Evolutionary conservation across 2,329 filamentous ascomycete species (phyloP).

Genomic region (Cercospora beticola): DNA sequence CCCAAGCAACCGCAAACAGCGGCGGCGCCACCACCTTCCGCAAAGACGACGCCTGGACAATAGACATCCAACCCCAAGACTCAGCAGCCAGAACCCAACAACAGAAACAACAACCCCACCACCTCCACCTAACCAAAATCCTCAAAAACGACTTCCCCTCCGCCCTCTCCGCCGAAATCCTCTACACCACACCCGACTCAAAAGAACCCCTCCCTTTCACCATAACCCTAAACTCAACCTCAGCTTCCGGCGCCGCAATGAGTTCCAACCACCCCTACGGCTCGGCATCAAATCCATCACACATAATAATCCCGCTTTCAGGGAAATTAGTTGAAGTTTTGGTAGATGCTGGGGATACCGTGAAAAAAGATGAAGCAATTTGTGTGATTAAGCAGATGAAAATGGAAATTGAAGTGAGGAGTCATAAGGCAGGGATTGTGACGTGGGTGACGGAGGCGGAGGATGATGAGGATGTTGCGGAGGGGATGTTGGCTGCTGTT

Average conservation of each 20-base stretch:
- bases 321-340: constrained; percentile 61
- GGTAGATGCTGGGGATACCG: constrained; percentile 53
- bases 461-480: constrained; percentile 57
- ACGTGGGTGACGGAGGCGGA: constrained; percentile 55
- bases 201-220: constrained; percentile 42
- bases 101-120: constrained; percentile 42
- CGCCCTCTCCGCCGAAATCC: constrained; percentile 54
- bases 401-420: constrained; percentile 65
- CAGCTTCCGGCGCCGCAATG: constrained; percentile 44
- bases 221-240: constrained; percentile 43
- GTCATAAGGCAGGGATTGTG: constrained; percentile 49
- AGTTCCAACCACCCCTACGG: constrained; percentile 49
- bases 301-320: constrained; percentile 58
- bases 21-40: constrained; percentile 51
- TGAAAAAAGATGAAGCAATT: constrained; percentile 54
- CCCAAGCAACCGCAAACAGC: constrained; percentile 34
- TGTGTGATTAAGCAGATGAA: constrained; percentile 66
- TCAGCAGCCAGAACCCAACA: background rate
- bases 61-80: constrained; percentile 21
- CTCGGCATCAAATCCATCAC: constrained; percentile 50
- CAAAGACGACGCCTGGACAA: constrained; percentile 29
- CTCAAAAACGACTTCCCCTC: constrained; percentile 61
- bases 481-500: constrained; percentile 55
- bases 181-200: constrained; percentile 46
- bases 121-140: constrained; percentile 56